A percentile compares a stretch with the other conserved stretches of the same genome.
These are phyloP conservation scores for Mycena metata DNA, from an alignment of 768 basidiomycete species.

Conservation along the genomic window DNA sequence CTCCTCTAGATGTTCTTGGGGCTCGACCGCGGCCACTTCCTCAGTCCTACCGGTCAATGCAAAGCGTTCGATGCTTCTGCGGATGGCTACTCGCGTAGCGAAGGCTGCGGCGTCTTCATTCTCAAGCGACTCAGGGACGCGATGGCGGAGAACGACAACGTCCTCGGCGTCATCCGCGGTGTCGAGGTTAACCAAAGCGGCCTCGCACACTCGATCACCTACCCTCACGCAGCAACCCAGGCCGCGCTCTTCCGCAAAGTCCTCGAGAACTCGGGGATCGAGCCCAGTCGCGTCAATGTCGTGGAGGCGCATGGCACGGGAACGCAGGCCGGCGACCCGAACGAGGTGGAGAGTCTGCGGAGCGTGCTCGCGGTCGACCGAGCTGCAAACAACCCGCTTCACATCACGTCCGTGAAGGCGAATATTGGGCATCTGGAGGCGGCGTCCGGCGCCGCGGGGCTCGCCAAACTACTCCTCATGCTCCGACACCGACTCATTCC, in stretches of 20 bases:
- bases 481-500: constrained; percentile 69
- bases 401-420: constrained; percentile 78
- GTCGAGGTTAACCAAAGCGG: constrained; percentile 82
- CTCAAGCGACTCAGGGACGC: constrained; percentile 80
- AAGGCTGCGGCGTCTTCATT: constrained; percentile 80
- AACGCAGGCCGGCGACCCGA: constrained; percentile 77
- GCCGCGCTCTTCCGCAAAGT: constrained; percentile 65
- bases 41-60: constrained; percentile 76
- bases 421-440: constrained; percentile 85
- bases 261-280: constrained; percentile 59
- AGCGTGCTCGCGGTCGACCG: constrained; percentile 63
- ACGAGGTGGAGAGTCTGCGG: constrained; percentile 74
- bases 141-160: constrained; percentile 72
- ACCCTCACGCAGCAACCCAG: constrained; percentile 77
- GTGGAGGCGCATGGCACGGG: constrained; percentile 85
- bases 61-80: constrained; percentile 79
- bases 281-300: constrained; percentile 64
- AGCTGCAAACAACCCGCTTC: constrained; percentile 62
- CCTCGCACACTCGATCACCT: constrained; percentile 75
- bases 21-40: constrained; percentile 76
- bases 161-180: constrained; percentile 78
- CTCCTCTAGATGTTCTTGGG: constrained; percentile 73
- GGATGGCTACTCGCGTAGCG: constrained; percentile 79
- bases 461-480: constrained; percentile 82
- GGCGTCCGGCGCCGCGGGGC: constrained; percentile 78